Base-by-base conservation (phyloP, 2,329 filamentous ascomycete genomes). In the Gnomoniopsis sp. region DNA sequence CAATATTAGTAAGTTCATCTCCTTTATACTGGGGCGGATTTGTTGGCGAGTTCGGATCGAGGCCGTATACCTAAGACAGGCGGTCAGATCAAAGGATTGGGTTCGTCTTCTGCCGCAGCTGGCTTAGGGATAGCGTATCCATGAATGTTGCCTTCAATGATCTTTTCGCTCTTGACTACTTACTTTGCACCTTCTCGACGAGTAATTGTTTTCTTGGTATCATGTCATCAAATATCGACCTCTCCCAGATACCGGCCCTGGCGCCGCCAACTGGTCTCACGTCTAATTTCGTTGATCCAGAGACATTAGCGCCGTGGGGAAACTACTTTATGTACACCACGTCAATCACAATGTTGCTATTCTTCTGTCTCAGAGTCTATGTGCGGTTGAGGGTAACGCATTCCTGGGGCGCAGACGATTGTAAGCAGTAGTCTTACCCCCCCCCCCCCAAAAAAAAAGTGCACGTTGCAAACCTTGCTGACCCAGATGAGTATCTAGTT, bases 321-420 rank as follows among this genome's bases (percentile, higher is more conserved):
- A 49, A 46, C 15, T 48, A 34, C n/a, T 26, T 55, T 15, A 55
- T 55, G 8, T 55, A 33, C 53, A 34, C 48, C 19, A 55, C 53
- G 36, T 23, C 47, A n/a, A 34, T 46, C 21, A 14, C 41, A 10
- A 55, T 55, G 53, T 34, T 55, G 21, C 17, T 49, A n/a, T 55
- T 55, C 47, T 44, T 49, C 10, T n/a, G 33, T 3, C 22, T 55
- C 21, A 21, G 53, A 41, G 21, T 30, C 17, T 55, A 55, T 10
- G 47, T 46, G 17, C 15, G 44, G 36, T 6, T 49, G 47, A 36
- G 23, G 22, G 17, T 55, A 21, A 55, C 53, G 22, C 53, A 38
- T 14, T 2, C 47, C 7, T 55, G 46, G 15, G 53, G 53, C 15
- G 36, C 38, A 41, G 53, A 55, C 15, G 53, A 55, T 23, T 55